phyloP scores from a whole-genome alignment of 192 early-diverging fungal species.

The Diversispora eburnea region DNA sequence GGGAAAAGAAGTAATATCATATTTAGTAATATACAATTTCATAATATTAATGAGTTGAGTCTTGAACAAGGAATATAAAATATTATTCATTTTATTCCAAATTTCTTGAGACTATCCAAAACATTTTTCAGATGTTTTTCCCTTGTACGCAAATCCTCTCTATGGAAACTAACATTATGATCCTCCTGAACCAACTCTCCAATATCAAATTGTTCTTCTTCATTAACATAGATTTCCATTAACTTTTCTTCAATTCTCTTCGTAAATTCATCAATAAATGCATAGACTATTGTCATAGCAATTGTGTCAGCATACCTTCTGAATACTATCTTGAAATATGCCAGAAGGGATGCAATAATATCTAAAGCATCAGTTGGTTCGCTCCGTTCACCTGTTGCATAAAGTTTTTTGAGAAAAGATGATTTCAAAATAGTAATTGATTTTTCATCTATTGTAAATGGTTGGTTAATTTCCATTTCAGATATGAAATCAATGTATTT shows the following conservation, averaged over 20 bases:
- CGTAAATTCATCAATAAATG: neutral
- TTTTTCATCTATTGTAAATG: conserved; percentile 7
- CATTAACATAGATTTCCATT: neutral
- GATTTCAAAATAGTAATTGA: neutral
- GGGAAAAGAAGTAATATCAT: no score
- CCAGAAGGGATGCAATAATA: neutral
- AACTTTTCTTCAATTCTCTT: neutral
- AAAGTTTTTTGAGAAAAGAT: neutral
- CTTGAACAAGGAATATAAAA: no score
- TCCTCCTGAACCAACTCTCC: neutral
- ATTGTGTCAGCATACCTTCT: neutral
- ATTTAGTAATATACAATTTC: no score
- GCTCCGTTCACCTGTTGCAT: neutral
- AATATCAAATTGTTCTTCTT: neutral
- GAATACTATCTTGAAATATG: neutral
- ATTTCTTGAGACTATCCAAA: no score
- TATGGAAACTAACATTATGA: neutral
- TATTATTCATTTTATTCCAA: no score
- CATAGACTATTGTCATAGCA: neutral
- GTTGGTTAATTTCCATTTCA: neutral
- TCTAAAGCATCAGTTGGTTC: neutral
- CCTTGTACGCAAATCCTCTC: neutral
- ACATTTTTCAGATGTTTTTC: neutral
- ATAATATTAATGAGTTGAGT: no score
- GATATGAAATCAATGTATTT: neutral